Evolutionary conservation across 768 basidiomycete genomes (phyloP), one percentile per base, ranked within the genome.

Genomic region (Boletales sp.): DNA sequence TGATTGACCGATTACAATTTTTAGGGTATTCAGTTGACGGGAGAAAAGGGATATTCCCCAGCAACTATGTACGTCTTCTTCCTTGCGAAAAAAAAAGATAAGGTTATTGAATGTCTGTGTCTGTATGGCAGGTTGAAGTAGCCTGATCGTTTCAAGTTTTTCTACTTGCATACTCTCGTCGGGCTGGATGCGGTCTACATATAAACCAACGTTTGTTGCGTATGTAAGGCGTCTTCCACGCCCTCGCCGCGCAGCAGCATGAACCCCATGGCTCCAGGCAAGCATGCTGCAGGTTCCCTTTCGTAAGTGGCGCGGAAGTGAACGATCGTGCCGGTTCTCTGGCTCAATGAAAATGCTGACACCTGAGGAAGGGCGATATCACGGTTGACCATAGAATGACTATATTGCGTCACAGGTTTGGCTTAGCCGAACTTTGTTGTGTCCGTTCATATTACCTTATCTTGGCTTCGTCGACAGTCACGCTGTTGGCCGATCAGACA

Each of bases 11-110:
- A 60, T 63, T 56, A 54, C 19, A 59, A 63, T 56, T 55, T 28
- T 41, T 65, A 89, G 87, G 87, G 48, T 72, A 81, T 54, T 78
- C 83, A 56, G 66, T 71, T 44, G 64, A 68, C 49, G 84, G 87
- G 47, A 72, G 65, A 64, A 88, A 81, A 66, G 89, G 89, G 6
- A 89, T 91, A 59, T 92, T 92, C 71, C 90, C 90, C 25, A 89
- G 86, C 68, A 90, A 89, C 70, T 91, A 91, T 75, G 90, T 91
- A 69, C 68, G 88, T 76, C 43, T 46, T 31, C 15, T 12, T 33
- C 41, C 46, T 47, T 57, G 41, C 45, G 33, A 51, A 48, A 21
- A 46, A 45, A 45, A 32, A 51, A 44, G 37, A 48, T 48, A 56
- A 50, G 51, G 55, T 63, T 55, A 51, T 56, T 64, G 57, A 62